phyloP scores from a whole-genome alignment of 805 yeast species.

The Candida awuae region DNA sequence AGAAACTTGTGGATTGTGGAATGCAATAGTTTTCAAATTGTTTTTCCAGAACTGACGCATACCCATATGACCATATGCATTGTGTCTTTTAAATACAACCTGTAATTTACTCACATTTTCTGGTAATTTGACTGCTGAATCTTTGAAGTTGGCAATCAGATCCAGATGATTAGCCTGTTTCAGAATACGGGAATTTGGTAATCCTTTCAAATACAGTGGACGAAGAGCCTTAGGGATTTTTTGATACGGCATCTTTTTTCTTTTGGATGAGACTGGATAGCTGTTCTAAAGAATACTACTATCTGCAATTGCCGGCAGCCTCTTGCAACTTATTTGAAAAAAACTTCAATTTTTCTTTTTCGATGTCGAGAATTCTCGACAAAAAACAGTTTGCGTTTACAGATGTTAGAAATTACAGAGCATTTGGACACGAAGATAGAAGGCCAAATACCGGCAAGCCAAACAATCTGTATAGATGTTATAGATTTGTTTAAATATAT shows the following conservation, averaged over 20 bases:
- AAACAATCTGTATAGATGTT: background rate
- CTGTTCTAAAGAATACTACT: too few species aligned
- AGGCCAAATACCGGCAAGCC: too few species aligned
- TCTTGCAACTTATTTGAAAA: too few species aligned
- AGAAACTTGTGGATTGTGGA: slow-evolving; percentile 68
- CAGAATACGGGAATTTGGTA: slow-evolving; percentile 35
- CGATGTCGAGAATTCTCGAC: too few species aligned
- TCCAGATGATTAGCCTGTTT: slow-evolving; percentile 46
- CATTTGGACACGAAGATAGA: too few species aligned
- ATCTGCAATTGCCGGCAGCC: too few species aligned
- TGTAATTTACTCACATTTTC: slow-evolving; percentile 36
- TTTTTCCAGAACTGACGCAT: slow-evolving; percentile 69
- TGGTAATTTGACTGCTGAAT: slow-evolving; percentile 34
- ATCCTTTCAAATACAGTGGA: slow-evolving; percentile 24
- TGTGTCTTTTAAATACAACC: slow-evolving; percentile 39
- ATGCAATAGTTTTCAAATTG: slow-evolving; percentile 67
- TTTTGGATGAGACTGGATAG: too few species aligned
- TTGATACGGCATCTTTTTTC: slow-evolving; percentile 16
- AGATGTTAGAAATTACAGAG: too few species aligned
- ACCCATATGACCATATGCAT: slow-evolving; percentile 53
- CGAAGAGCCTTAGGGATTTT: slow-evolving; percentile 18
- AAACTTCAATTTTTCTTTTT: too few species aligned
- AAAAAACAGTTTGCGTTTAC: too few species aligned
- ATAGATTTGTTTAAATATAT: too few species aligned
- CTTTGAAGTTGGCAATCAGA: slow-evolving; percentile 41